Conservation (phyloP, 2,329 filamentous ascomycete species). For the Fusarium lateritium region DNA sequence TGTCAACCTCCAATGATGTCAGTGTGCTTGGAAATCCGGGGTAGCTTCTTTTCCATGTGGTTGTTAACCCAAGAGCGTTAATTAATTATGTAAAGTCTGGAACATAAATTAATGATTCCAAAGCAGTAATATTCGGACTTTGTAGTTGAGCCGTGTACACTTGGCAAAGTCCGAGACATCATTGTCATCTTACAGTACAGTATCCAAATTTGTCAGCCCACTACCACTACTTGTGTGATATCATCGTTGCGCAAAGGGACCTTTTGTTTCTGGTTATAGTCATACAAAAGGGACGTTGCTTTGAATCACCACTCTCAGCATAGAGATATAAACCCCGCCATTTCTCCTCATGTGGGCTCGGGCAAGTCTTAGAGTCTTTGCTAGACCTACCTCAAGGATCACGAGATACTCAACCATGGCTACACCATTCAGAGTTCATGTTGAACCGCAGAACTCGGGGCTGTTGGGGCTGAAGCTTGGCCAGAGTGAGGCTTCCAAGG, state of each 20-base stretch:
- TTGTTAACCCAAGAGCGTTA: not conserved
- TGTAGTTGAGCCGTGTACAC: not conserved
- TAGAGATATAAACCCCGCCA: not conserved
- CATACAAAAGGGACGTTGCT: not conserved
- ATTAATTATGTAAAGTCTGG: slow-evolving; percentile 11
- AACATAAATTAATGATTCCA: slow-evolving; percentile 13
- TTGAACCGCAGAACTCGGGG: slow-evolving; percentile 65
- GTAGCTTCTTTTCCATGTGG: slow-evolving; percentile 17
- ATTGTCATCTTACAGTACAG: not conserved
- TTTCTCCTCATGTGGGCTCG: slow-evolving; percentile 33
- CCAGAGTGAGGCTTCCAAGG: slow-evolving; percentile 72
- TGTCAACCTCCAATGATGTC: slow-evolving; percentile 33
- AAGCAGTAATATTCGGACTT: slow-evolving; percentile 8
- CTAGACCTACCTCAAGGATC: slow-evolving; percentile 16
- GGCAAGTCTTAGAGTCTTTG: slow-evolving; percentile 28
- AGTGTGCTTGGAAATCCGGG: slow-evolving; percentile 41
- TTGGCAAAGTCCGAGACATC: slow-evolving; percentile 12
- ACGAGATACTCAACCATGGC: slow-evolving; percentile 56
- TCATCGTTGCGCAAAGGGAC: slow-evolving; percentile 9
- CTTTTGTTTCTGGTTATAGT: not conserved
- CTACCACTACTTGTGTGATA: slow-evolving; percentile 21
- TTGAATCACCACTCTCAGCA: not conserved
- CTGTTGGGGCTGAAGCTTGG: slow-evolving; percentile 64
- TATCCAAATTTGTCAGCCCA: slow-evolving; percentile 33
- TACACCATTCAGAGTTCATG: slow-evolving; percentile 63